phyloP scores from a whole-genome alignment of 768 basidiomycete genomes.

The Cystofilobasidium capitatum region DNA sequence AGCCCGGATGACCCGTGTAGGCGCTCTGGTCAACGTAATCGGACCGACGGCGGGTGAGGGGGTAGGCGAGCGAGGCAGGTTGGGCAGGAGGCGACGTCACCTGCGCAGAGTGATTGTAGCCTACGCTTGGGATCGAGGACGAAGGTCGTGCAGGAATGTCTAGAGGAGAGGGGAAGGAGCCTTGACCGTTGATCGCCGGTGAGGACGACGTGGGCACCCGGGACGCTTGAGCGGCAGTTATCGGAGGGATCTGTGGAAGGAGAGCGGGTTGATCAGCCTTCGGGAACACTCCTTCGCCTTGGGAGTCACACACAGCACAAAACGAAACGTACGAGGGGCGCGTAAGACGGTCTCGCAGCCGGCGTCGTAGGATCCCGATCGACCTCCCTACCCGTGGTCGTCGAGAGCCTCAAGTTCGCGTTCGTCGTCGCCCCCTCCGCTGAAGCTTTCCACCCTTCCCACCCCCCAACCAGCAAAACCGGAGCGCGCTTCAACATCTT shows the following conservation, averaged over 20 bases:
- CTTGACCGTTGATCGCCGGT: not conserved
- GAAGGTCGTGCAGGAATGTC: not conserved
- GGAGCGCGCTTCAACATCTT: slow-evolving; percentile 60
- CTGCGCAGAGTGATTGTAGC: not conserved
- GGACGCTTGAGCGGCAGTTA: not conserved
- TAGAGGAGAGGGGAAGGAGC: not conserved
- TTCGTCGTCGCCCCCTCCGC: not conserved
- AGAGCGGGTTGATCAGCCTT: not conserved
- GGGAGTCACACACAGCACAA: no score
- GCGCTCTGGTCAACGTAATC: slow-evolving; percentile 27
- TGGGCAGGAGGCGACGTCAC: slow-evolving; percentile 15
- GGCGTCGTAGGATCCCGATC: not conserved
- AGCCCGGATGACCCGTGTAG: slow-evolving; percentile 19
- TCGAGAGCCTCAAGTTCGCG: not conserved
- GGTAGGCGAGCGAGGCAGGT: slow-evolving; percentile 20
- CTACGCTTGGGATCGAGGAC: not conserved
- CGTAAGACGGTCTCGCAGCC: not conserved
- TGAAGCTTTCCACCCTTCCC: slow-evolving; percentile 61
- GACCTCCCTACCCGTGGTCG: not conserved
- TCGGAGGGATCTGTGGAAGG: not conserved
- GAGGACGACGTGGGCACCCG: not conserved
- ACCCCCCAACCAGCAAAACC: slow-evolving; percentile 72
- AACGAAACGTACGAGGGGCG: not conserved
- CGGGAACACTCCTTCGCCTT: not conserved
- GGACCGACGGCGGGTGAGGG: slow-evolving; percentile 23